Base-by-base conservation (phyloP, 163 green algal genomes). In the Scenedesmus sp. region DNA sequence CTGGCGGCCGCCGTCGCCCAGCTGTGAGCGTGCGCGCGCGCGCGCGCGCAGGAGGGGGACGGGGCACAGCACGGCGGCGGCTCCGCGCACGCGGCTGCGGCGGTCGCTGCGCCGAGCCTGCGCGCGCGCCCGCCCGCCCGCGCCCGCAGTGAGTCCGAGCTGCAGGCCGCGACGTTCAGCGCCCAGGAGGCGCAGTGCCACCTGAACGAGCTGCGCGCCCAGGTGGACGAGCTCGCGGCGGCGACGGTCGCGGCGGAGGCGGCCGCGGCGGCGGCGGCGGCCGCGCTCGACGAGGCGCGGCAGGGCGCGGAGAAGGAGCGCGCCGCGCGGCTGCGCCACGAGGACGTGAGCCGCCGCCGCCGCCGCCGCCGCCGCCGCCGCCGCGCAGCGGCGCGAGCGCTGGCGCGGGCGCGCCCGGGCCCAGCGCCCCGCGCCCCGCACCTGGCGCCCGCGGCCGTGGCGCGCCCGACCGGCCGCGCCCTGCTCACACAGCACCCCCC, bases 111-210 rank as follows among this genome's bases (percentile, higher is more conserved):
- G n/a, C n/a, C n/a, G n/a, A n/a, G n/a, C n/a, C n/a, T n/a, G n/a
- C n/a, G n/a, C n/a, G n/a, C n/a, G n/a, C n/a, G n/a, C n/a, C n/a
- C n/a, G n/a, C n/a, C n/a, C n/a, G n/a, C n/a, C n/a, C 39, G 6
- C 39, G 39, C 11, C 11, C 60, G 63, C 74, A 81, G 74, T 34
- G 51, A 81, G 63, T 10, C 20, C 26, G 74, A 81, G 31, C 44
- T 74, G 26, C 63, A 75, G 22, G 22, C 29, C 1, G 74, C 74
- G 2, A 56, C 18, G 7, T 18, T 42, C n/a, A 50, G 63, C 28
- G 63, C 39, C 2, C 42, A 39, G 9, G 62, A 81, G 53, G 74
- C 74, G 18, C 58, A 39, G 29, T 63, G 72, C 50, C 60, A 80
- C 18, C 17, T 81, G 28, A 75, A 44, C 22, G 34, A 81, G 50